Conservation (phyloP, 768 basidiomycete species). For the Brasilioporus rufonigricans region DNA sequence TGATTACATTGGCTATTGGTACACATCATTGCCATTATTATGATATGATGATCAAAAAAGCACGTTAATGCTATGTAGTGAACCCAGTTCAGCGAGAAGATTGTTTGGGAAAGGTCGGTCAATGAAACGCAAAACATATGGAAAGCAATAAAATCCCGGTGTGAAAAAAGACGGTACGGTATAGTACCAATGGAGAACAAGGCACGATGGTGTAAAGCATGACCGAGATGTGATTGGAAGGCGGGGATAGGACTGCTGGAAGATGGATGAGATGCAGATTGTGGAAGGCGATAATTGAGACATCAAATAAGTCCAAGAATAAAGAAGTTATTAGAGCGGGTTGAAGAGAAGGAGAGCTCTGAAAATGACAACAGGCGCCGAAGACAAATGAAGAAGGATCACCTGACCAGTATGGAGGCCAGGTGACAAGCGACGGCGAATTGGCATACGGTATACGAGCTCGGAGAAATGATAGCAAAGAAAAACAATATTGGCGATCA, state of each 20-base stretch:
- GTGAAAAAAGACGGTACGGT: neutral
- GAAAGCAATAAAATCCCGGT: neutral
- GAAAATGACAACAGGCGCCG: neutral
- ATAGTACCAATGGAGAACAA: neutral
- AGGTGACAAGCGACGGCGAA: neutral
- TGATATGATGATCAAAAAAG: neutral
- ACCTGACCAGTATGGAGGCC: neutral
- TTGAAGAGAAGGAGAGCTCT: neutral
- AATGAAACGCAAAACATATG: neutral
- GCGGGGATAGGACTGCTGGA: neutral
- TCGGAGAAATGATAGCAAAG: conserved; percentile 7
- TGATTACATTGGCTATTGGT: conserved; percentile 1
- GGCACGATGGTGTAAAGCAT: neutral
- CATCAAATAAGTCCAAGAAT: conserved; percentile 18
- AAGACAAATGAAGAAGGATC: neutral
- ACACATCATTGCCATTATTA: conserved; percentile 4
- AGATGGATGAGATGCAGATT: neutral
- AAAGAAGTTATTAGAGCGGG: conserved; percentile 7
- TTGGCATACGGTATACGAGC: neutral
- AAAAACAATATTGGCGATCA: conserved; percentile 12
- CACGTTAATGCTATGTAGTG: conserved; percentile 8
- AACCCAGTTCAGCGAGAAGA: conserved; percentile 8
- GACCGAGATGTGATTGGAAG: neutral
- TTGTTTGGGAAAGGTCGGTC: neutral
- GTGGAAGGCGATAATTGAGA: conserved; percentile 11